phyloP scores from a whole-genome alignment of 306 rosid genomes.

The Gastrolobium bilobum region DNA sequence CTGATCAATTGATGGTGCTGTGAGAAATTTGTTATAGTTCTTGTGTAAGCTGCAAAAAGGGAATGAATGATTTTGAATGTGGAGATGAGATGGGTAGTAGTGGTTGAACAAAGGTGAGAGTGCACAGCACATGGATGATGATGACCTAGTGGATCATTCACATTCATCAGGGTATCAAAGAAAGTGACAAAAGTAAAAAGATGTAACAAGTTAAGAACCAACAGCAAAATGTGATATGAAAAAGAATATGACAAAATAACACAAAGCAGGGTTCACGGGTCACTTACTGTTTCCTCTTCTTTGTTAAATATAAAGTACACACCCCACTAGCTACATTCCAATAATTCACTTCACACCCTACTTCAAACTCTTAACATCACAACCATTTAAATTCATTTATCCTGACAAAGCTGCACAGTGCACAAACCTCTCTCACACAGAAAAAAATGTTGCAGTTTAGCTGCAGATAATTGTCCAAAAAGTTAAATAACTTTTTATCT shows the following conservation, averaged over 20 bases:
- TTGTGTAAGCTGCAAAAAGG: constrained; percentile 1
- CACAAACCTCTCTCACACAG: constrained; percentile 10
- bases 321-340: constrained; percentile 52
- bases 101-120: constrained; percentile 46
- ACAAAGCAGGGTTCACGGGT: constrained; percentile 77
- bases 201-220: constrained; percentile 41
- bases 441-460: constrained; percentile 38
- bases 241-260: constrained; percentile 70
- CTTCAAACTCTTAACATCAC: constrained; percentile 33
- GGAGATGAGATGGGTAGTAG: constrained; percentile 10
- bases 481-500: constrained; percentile 49
- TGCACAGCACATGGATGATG: constrained; percentile 60
- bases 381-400: constrained; percentile 36
- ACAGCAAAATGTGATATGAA: constrained; percentile 45
- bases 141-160: constrained; percentile 29
- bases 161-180: constrained; percentile 35
- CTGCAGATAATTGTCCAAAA: constrained; percentile 44
- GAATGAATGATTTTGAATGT: constrained; percentile 39
- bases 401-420: constrained; percentile 47
- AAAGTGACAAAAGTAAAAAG: constrained; percentile 41
- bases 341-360: constrained; percentile 40
- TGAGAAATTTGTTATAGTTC: not conserved
- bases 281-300: constrained; percentile 47
- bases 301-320: constrained; percentile 37
- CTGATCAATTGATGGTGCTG: constrained; percentile 5